phyloP scores from a whole-genome alignment of 2,329 filamentous ascomycete species.

The Chaetomiaceae sp. region DNA sequence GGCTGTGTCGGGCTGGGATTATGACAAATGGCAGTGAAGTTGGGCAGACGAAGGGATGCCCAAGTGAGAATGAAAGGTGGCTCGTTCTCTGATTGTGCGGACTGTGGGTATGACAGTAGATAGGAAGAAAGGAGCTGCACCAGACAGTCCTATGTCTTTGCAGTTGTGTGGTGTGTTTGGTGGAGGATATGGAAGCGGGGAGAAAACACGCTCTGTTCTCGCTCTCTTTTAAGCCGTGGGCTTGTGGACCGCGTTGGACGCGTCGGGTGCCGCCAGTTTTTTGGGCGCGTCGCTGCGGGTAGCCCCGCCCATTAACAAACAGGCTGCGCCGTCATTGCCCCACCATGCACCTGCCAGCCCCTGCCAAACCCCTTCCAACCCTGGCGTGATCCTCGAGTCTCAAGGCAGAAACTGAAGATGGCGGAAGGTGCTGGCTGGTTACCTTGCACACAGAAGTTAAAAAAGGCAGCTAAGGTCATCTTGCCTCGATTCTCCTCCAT shows the following conservation, averaged over 20 bases:
- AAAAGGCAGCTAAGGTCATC: no score
- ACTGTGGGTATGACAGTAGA: no score
- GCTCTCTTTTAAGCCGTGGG: constrained; percentile 23
- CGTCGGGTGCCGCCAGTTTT: constrained; percentile 20
- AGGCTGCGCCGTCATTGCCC: constrained; percentile 3
- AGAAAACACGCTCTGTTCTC: constrained; percentile 11
- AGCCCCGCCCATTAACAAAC: constrained; percentile 24
- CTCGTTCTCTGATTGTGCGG: no score
- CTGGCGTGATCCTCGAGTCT: not conserved
- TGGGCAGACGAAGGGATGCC: not conserved
- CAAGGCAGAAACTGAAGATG: constrained; percentile 12
- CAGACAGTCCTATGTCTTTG: constrained; percentile 10
- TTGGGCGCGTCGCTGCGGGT: constrained; percentile 23
- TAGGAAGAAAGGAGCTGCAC: constrained; percentile 10
- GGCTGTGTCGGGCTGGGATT: constrained; percentile 11
- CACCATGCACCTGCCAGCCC: constrained; percentile 2
- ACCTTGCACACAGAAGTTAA: no score
- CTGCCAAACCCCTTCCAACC: not conserved
- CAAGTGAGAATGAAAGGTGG: not conserved
- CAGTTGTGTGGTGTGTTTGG: constrained; percentile 1
- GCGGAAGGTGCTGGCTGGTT: not conserved
- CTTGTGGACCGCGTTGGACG: constrained; percentile 25
- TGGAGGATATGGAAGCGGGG: constrained; percentile 21
- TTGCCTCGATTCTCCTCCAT: no score
- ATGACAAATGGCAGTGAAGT: constrained; percentile 13